Conservation (phyloP, 306 rosid species). For the Clitoria ternatea region DNA sequence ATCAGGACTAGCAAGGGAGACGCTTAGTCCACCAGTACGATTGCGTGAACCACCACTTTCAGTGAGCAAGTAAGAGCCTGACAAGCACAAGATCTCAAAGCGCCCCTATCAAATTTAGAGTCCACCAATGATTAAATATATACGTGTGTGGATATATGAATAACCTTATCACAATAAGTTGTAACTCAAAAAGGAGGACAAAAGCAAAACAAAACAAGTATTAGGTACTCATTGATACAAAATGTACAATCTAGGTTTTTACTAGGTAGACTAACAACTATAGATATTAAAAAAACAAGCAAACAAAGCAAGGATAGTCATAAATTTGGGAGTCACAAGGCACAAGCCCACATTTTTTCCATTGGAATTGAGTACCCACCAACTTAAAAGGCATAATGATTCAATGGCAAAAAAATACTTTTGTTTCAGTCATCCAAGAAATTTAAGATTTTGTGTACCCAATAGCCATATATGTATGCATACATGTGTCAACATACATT, state of each 20-base stretch:
- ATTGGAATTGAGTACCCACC: neutral
- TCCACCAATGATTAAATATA: neutral
- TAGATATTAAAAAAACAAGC: neutral
- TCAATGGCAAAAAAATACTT: neutral
- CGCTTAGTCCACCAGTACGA: slow-evolving; percentile 65
- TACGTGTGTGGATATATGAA: neutral
- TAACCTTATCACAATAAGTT: neutral
- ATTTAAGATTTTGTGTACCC: neutral
- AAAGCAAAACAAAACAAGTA: neutral
- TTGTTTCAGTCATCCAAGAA: neutral
- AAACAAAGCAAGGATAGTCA: neutral
- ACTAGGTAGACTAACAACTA: neutral
- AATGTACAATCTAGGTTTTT: neutral
- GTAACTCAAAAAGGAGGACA: neutral
- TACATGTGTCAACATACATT: neutral
- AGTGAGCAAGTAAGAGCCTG: slow-evolving; percentile 64
- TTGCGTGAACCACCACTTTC: slow-evolving; percentile 57
- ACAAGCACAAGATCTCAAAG: slow-evolving; percentile 79
- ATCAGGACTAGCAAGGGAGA: slow-evolving; percentile 89
- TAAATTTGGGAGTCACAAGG: too few relatives aligned
- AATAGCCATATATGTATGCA: neutral
- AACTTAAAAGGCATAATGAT: neutral
- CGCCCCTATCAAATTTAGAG: slow-evolving; percentile 56
- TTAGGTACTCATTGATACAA: neutral
- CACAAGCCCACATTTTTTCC: neutral